Base-by-base conservation (phyloP, 306 rosid species). In the Fragaria ananassa region DNA sequence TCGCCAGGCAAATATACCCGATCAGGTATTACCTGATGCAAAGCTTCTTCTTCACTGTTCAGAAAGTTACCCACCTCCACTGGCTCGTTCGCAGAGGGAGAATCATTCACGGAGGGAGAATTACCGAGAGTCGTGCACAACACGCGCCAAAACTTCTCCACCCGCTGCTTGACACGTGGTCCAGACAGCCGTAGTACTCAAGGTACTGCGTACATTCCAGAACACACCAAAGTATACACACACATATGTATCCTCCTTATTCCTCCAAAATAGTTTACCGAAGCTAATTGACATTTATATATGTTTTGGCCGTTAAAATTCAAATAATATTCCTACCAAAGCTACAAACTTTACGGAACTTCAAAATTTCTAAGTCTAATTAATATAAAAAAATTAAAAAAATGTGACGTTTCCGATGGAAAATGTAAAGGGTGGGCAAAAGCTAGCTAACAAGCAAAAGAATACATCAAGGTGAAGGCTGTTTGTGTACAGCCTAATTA, bases 361-460 rank as follows among this genome's bases (percentile, higher is more conserved):
- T 56, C 54, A 70, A 78, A 21, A 23, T 67, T 31, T 44, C 25
- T 8, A 44, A 68, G 71, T 46, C 54, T 75, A 76, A 78, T 63
- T 5, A 6, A 41, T 41, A 41, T 41, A 42, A 8, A 12, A n/a
- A 42, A 42, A 42, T 42, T 71, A 51, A 12, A 65, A 41, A 72
- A 57, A 51, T 65, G 74, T 72, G 86, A 88, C 78, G 71, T 79
- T 77, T 79, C 79, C 88, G 57, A 81, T 25, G 87, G 76, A 80
- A 83, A 29, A 29, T 29, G 31, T 29, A 29, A 29, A 29, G 31
- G 31, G 31, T 29, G 31, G 31, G 31, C 31, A 29, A 29, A 72
- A 80, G 18, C 41, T 29, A 61, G 84, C 81, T 80, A 79, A 76
- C 81, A 84, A 88, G 67, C 83, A 88, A 76, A 74, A 72, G 71